Percentiles rank a stretch among this genome's conserved stretches.
Evolutionary conservation across 2,329 filamentous ascomycete genomes (phyloP).

Genomic region (Ophiostoma perfectum): DNA sequence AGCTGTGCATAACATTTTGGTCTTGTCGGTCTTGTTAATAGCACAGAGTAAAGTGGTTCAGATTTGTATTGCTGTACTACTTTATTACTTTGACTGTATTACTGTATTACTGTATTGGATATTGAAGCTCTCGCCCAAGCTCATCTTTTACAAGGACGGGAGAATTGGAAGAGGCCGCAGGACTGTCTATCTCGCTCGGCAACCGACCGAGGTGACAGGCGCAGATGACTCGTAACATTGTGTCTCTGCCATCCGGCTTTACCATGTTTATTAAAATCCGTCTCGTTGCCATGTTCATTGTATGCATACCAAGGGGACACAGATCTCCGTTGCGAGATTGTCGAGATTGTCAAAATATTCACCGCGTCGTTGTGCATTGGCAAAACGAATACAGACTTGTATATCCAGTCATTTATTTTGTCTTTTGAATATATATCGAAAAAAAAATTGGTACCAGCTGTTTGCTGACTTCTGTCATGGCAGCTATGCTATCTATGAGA

Average conservation of each 20-base stretch:
- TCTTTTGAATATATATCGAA: too few relatives aligned
- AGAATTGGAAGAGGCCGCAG: too few relatives aligned
- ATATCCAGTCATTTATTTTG: too few relatives aligned
- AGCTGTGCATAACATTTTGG: neutral
- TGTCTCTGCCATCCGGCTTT: neutral
- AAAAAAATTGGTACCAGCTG: too few relatives aligned
- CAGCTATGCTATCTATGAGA: too few relatives aligned
- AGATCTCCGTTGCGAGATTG: neutral
- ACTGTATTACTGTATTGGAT: too few relatives aligned
- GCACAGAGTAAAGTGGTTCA: too few relatives aligned
- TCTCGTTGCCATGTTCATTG: neutral
- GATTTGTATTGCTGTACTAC: too few relatives aligned
- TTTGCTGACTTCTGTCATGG: too few relatives aligned
- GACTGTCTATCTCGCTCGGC: neutral
- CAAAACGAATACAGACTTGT: neutral
- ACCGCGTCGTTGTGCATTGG: neutral
- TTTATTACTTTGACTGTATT: too few relatives aligned
- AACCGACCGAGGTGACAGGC: slow-evolving; percentile 4
- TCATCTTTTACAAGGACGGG: too few relatives aligned
- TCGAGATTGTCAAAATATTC: neutral
- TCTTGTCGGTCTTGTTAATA: neutral
- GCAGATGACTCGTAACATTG: neutral
- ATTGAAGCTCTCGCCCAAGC: too few relatives aligned
- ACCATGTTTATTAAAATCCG: neutral
- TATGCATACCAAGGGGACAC: neutral